These are phyloP conservation scores for Eucalyptus erythrocorys DNA, from an alignment of 345 rosid species.

Conservation along the genomic window DNA sequence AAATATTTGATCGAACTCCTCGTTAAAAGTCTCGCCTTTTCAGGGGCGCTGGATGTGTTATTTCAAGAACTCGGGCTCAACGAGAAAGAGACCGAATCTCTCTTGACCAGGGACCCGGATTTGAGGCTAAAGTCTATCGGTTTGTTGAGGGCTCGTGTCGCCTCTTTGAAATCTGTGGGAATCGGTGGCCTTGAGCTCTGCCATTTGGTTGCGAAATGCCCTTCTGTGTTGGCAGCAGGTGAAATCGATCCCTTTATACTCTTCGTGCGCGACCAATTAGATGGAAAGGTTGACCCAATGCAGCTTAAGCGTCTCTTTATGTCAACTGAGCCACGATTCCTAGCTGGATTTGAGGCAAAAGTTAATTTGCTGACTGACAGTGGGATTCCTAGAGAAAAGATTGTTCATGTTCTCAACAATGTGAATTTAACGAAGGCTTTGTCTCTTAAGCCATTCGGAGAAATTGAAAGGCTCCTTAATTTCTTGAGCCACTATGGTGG, in stretches of 20 bases:
- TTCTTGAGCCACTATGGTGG: slow-evolving; percentile 60
- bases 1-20: neutral
- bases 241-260: slow-evolving; percentile 35
- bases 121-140: slow-evolving; percentile 17
- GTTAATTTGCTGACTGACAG: slow-evolving; percentile 24
- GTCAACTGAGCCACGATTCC: slow-evolving; percentile 27
- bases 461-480: slow-evolving; percentile 36
- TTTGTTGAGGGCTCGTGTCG: slow-evolving; percentile 15
- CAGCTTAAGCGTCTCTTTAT: slow-evolving; percentile 32
- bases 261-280: slow-evolving; percentile 28
- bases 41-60: slow-evolving; percentile 18
- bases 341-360: slow-evolving; percentile 26
- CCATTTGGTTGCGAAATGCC: slow-evolving; percentile 36
- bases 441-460: slow-evolving; percentile 43
- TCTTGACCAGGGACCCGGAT: slow-evolving; percentile 30
- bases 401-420: slow-evolving; percentile 51
- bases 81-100: slow-evolving; percentile 23
- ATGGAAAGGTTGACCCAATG: slow-evolving; percentile 31
- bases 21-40: neutral
- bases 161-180: slow-evolving; percentile 41
- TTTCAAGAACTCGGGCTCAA: neutral
- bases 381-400: slow-evolving; percentile 32
- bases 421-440: slow-evolving; percentile 42
- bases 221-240: slow-evolving; percentile 31
- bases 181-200: slow-evolving; percentile 27